Evolutionary conservation across 208 protist species (phyloP).

Genomic region (Kentomonas sorsogonicus): DNA sequence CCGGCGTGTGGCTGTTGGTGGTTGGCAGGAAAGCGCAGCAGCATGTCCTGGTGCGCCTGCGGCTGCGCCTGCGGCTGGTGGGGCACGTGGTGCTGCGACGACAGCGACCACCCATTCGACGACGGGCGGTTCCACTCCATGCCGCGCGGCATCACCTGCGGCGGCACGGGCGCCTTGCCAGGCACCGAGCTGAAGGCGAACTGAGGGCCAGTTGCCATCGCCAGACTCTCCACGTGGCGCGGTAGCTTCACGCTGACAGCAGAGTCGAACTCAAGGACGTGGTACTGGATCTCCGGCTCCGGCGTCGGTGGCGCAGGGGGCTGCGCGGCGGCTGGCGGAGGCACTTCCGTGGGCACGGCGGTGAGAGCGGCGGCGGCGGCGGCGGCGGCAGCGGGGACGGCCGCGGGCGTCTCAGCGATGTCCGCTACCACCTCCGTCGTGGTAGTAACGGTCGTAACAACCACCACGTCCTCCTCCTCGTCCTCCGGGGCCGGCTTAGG

Average conservation of each 20-base stretch:
- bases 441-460: too few relatives aligned
- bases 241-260: constrained; percentile 2
- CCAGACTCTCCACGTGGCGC: not conserved
- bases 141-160: not conserved
- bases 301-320: not conserved
- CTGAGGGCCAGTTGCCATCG: not conserved
- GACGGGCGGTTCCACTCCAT: not conserved
- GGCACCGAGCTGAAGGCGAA: constrained; percentile 3
- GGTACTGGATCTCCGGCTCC: not conserved
- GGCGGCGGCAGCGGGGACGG: not conserved
- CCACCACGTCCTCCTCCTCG: not conserved
- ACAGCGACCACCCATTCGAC: not conserved
- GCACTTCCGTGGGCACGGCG: constrained; percentile 2
- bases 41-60: not conserved
- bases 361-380: not conserved
- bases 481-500: not conserved
- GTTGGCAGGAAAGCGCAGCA: not conserved
- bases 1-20: not conserved
- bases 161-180: not conserved
- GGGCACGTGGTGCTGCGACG: not conserved
- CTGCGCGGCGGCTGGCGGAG: not conserved
- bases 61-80: not conserved
- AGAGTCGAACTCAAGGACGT: constrained; percentile 3
- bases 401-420: constrained; percentile 5
- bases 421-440: not conserved